Conservation (phyloP, 805 yeast genomes). For the Pichia heedii region DNA sequence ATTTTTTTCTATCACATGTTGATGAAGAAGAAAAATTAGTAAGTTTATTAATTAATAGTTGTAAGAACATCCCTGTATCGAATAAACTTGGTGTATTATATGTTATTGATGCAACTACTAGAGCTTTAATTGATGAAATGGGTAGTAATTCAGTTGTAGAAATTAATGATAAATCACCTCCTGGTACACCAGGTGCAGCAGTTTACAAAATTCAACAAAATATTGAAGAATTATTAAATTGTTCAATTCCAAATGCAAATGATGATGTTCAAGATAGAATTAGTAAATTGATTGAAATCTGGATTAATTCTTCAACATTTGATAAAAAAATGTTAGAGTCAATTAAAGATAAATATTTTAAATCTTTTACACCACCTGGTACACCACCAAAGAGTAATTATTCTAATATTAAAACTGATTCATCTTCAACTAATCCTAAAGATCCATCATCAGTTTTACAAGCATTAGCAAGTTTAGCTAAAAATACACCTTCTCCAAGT, state of each 20-base stretch:
- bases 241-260: constrained; percentile 46
- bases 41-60: constrained; percentile 50
- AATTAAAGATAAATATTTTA: constrained; percentile 52
- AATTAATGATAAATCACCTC: constrained; percentile 41
- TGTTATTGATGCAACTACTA: constrained; percentile 84
- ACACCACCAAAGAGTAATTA: constrained; percentile 42
- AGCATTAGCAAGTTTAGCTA: constrained; percentile 60
- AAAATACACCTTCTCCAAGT: constrained; percentile 28
- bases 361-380: constrained; percentile 63
- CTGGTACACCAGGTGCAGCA: constrained; percentile 70
- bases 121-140: constrained; percentile 67
- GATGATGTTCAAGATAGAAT: constrained; percentile 63
- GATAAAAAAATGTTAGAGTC: constrained; percentile 42
- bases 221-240: constrained; percentile 55
- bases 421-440: constrained; percentile 17
- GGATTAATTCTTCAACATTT: constrained; percentile 84
- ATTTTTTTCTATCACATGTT: constrained; percentile 65
- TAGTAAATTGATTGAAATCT: constrained; percentile 78
- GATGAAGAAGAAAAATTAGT: constrained; percentile 40
- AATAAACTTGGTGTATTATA: constrained; percentile 89
- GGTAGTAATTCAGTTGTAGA: constrained; percentile 34
- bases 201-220: constrained; percentile 54
- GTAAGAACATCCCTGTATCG: constrained; percentile 63
- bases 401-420: constrained; percentile 11
- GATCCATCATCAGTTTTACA: constrained; percentile 59